Evolutionary conservation across 2,329 filamentous ascomycete species (phyloP), one percentile per base, ranked within the genome.

Genomic region (Trichoderma arundinaceum): DNA sequence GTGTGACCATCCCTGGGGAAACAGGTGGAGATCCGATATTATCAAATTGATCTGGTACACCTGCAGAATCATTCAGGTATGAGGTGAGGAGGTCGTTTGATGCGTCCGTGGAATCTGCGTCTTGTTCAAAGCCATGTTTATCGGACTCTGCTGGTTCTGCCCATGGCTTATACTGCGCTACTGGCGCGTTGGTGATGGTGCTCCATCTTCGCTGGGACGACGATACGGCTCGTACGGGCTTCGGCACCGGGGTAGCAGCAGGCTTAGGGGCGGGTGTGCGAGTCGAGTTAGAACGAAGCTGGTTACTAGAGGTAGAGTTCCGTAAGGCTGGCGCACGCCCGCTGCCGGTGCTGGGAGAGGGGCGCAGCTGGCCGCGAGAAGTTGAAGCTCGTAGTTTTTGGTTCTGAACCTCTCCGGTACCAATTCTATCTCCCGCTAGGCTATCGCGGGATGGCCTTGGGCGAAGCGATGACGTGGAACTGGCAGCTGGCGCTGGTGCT

Each of bases 351-450:
- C 67, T 70, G 49, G 70, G 65, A 56, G 69, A 70, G 5, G 73
- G 62, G 22, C 73, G 74, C 41, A 81, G 73, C 67, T 76, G 79
- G 66, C 77, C 77, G 62, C 78, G 75, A 3, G 82, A 81, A 52
- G 77, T 61, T n/a, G 78, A 72, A 32, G 77, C 67, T 35, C 81
- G 78, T 12, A 82, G 74, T 62, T 79, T 79, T 15, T 80, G 78
- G 52, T 76, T 77, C 66, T 77, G 77, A 49, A 81, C 68, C 33
- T 78, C 76, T 19, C 71, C 72, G 48, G 64, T 69, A 6, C 68
- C 64, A 7, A 70, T 61, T 19, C 56, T 65, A 41, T 58, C 48
- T 54, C 54, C 66, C 4, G 65, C 58, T 12, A 75, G 65, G 44
- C 70, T 74, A 35, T 77, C 75, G 41, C 72, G 69, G 0, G 77